Conservation (phyloP, 176 grass and related monocot species). For the Guadua angustifolia region DNA sequence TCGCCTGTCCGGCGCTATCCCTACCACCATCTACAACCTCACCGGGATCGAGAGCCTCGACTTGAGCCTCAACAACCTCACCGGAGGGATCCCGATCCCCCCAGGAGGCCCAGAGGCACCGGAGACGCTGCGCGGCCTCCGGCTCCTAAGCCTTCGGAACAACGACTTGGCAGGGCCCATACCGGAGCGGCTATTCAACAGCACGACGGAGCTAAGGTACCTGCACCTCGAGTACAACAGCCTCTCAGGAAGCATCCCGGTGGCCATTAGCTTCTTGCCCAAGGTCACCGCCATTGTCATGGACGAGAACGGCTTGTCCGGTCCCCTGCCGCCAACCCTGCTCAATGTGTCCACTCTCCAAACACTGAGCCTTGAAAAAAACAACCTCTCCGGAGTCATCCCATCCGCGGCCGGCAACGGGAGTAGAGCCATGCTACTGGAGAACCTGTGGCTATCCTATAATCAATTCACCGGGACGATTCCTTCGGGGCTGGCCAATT, state of each 20-base stretch:
- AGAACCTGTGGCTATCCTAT: too few relatives aligned
- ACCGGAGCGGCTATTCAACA: conserved; percentile 15
- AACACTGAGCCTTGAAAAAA: neutral
- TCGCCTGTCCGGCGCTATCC: conserved; percentile 31
- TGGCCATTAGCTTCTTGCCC: too few relatives aligned
- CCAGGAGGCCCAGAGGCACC: too few relatives aligned
- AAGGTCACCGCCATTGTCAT: neutral
- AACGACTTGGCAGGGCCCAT: conserved; percentile 16
- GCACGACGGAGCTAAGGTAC: neutral
- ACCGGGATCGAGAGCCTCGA: conserved; percentile 13
- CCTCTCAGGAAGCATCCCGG: neutral
- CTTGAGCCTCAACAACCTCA: conserved; percentile 1
- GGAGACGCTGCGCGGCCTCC: too few relatives aligned
- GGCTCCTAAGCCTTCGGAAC: neutral
- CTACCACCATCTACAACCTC: conserved; percentile 27
- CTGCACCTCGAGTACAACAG: conserved; percentile 3
- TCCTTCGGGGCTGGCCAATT: neutral
- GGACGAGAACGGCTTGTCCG: neutral
- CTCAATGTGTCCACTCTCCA: neutral
- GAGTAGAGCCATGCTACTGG: too few relatives aligned
- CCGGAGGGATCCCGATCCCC: neutral
- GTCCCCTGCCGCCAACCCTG: neutral
- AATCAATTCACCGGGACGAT: neutral
- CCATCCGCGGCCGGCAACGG: neutral
- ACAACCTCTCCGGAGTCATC: neutral